Evolutionary conservation across 2,329 filamentous ascomycete species (phyloP), one percentile per base, ranked within the genome.

Genomic region (Xylaria hypoxylon): DNA sequence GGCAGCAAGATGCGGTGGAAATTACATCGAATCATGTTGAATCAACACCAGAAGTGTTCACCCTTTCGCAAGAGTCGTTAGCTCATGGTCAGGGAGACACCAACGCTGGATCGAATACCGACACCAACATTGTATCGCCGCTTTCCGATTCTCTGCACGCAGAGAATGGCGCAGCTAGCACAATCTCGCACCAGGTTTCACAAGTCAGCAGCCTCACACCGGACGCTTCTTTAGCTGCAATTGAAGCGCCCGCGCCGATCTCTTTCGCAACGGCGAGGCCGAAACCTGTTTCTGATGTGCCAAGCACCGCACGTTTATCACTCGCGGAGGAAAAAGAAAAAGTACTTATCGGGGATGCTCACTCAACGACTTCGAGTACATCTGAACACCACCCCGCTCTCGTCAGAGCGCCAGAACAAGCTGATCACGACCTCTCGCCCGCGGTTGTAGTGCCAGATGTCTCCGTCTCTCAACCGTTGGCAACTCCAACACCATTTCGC

Each of bases 401-500:
- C 5, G 42, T 59, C 6, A 7, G 42, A 61, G 35, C 48, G 7
- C 52, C 33, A 17, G 61, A 67, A 17, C 50, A 24, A 45, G 52
- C 48, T 10, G 17, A 26, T 5, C 52, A 31, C 1, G 38, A 15
- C 17, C 17, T 38, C n/a, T 50, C 50, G 8, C 17, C 53, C 7
- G 40, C 24, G 8, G 33, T 26, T n/a, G 17, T n/a, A 24, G 60
- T 44, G 6, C 45, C 58, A 31, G 65, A 64, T 4, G n/a, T 42
- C 6, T 40, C 58, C 2, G 33, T 42, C 10, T 28, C 60, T 24
- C 58, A 67, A 28, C 47, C 65, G 2, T 51, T 58, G 19, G 2
- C 47, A 33, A 15, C 52, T 4, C 66, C 66, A 7, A 64, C 86
- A 69, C 82, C 86, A 1, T 94, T 96, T 79, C 87, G 89, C 57